Conservation (phyloP, 2,329 filamentous ascomycete species). For the Trichoderma pleuroti region DNA sequence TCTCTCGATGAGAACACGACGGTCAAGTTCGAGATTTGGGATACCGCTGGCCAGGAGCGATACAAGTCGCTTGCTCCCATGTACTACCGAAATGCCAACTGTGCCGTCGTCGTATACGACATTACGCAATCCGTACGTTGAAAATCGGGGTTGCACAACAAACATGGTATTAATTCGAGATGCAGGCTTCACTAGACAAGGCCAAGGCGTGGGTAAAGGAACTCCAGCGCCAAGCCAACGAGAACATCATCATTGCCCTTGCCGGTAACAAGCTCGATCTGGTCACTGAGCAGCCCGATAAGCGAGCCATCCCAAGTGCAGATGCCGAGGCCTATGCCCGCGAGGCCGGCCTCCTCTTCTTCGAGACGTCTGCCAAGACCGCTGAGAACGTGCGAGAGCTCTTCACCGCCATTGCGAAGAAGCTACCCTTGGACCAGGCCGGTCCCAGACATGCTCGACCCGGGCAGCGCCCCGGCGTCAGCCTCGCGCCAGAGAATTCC, state of each 20-base stretch:
- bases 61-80: slow-evolving; percentile 99
- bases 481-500: slow-evolving; percentile 52
- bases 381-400: slow-evolving; percentile 93
- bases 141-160: not conserved
- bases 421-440: slow-evolving; percentile 91
- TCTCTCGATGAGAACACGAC: slow-evolving; percentile 97
- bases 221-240: slow-evolving; percentile 95
- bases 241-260: slow-evolving; percentile 98
- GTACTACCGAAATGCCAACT: slow-evolving; percentile 99
- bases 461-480: slow-evolving; percentile 58
- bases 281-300: slow-evolving; percentile 90
- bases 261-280: slow-evolving; percentile 98
- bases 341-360: slow-evolving; percentile 92
- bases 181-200: slow-evolving; percentile 91
- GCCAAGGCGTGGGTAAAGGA: slow-evolving; percentile 99
- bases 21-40: slow-evolving; percentile 99
- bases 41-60: slow-evolving; percentile 95
- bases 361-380: slow-evolving; percentile 97
- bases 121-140: slow-evolving; percentile 92
- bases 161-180: slow-evolving; percentile 18
- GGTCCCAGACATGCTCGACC: slow-evolving; percentile 81
- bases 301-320: slow-evolving; percentile 82
- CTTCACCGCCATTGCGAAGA: slow-evolving; percentile 97
- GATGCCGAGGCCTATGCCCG: slow-evolving; percentile 94
- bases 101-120: slow-evolving; percentile 97